Conservation (phyloP, 1,284 basidiomycete genomes). For the Singerocomus inundabilis region DNA sequence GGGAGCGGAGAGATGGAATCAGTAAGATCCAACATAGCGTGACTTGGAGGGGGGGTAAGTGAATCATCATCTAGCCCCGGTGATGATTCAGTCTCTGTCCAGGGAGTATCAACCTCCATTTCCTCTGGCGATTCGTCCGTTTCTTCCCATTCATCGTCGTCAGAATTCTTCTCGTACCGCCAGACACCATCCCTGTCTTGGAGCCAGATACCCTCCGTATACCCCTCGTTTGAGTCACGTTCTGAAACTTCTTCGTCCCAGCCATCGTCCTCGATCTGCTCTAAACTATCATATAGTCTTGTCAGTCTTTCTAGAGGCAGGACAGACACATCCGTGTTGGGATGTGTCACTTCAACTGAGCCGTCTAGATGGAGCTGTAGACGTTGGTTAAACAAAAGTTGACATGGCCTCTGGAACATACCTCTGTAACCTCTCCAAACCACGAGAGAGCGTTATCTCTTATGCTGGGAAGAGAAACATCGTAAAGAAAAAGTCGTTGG, state of each 20-base stretch:
- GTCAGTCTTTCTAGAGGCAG: conserved; percentile 69
- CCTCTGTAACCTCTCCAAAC: conserved; percentile 78
- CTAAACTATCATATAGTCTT: conserved; percentile 67
- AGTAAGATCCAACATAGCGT: conserved; percentile 19
- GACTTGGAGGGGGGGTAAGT: conserved; percentile 14
- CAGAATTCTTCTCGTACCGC: conserved; percentile 40
- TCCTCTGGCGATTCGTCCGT: conserved; percentile 29
- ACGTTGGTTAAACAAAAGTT: conserved; percentile 3
- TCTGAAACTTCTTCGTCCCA: conserved; percentile 57
- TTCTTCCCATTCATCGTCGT: conserved; percentile 41
- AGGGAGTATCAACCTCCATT: conserved; percentile 30
- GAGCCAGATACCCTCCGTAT: conserved; percentile 50
- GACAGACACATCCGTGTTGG: conserved; percentile 45
- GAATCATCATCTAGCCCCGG: conserved; percentile 20
- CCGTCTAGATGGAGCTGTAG: conserved; percentile 69
- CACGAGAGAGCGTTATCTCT: conserved; percentile 54
- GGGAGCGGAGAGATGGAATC: conserved; percentile 29
- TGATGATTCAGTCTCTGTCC: conserved; percentile 27
- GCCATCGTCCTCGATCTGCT: conserved; percentile 72
- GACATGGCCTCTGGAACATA: conserved; percentile 29
- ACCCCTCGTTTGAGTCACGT: conserved; percentile 37
- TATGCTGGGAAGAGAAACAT: conserved; percentile 43
- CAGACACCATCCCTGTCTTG: conserved; percentile 53
- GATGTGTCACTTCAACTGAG: conserved; percentile 62
- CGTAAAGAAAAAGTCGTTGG: conserved; percentile 40